Percentiles rank a stretch among this genome's conserved stretches.
These are phyloP conservation scores for Eimeria acervulina DNA, from an alignment of 169 alveolate genomes.

Conservation along the genomic window DNA sequence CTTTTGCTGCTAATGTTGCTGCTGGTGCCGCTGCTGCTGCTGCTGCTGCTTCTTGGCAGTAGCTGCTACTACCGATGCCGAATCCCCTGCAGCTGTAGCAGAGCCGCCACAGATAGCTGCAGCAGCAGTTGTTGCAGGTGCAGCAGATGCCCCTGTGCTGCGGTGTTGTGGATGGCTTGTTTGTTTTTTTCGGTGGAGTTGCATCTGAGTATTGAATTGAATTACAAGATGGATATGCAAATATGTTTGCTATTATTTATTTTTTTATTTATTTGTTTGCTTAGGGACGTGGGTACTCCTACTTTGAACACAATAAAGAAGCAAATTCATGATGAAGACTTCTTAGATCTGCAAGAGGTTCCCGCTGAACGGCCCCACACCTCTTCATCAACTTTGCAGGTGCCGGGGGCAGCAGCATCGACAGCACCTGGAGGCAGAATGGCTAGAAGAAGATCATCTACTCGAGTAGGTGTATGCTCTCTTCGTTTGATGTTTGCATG, in stretches of 20 bases:
- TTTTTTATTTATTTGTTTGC: no score
- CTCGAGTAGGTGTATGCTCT: constrained; percentile 1
- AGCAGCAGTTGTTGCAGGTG: not conserved
- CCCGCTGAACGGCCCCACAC: constrained; percentile 31
- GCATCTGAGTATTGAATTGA: no score
- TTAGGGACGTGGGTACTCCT: constrained; percentile 80
- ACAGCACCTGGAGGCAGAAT: constrained; percentile 46
- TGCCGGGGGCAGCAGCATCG: not conserved
- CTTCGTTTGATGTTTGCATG: no score
- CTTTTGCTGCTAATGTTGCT: not conserved
- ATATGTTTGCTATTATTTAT: no score
- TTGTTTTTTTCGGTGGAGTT: no score
- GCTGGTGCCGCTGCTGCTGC: not conserved
- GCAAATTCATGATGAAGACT: constrained; percentile 68
- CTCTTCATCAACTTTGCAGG: not conserved
- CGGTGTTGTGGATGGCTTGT: no score
- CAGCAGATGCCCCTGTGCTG: not conserved
- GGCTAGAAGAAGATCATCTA: constrained; percentile 21
- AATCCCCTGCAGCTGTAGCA: not conserved
- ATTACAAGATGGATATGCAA: not conserved
- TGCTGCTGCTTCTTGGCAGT: not conserved
- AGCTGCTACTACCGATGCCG: no score
- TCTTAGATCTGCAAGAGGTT: constrained; percentile 37
- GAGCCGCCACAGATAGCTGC: not conserved
- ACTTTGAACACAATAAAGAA: constrained; percentile 75